A percentile compares a stretch with the other conserved stretches of the same genome.
Evolutionary conservation across 2,329 filamentous ascomycete genomes (phyloP).

Genomic region (Dactylonectria estremocensis): DNA sequence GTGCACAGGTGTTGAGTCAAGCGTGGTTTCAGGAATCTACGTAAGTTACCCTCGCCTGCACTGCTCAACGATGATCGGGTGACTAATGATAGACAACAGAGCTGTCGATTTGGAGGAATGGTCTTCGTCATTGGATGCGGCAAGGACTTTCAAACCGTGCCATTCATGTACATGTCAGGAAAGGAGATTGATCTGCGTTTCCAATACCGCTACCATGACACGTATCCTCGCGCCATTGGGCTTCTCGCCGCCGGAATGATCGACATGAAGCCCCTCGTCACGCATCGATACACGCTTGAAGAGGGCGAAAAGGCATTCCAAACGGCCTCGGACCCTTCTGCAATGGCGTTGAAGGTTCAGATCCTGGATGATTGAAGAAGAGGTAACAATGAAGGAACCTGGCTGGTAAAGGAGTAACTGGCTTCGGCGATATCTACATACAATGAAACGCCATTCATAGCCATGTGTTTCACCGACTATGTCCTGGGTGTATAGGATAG

Average conservation of each 20-base stretch:
- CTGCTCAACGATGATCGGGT: too few relatives aligned
- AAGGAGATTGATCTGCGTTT: constrained; percentile 56
- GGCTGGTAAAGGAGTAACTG: too few relatives aligned
- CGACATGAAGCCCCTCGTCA: constrained; percentile 51
- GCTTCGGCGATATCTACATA: too few relatives aligned
- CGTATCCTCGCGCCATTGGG: constrained; percentile 58
- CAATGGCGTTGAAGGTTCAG: constrained; percentile 35
- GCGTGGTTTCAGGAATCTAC: constrained; percentile 55
- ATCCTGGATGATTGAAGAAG: constrained; percentile 31
- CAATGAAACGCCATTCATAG: too few relatives aligned
- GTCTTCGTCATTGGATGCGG: constrained; percentile 47
- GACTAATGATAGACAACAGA: background rate
- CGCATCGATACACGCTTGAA: constrained; percentile 51
- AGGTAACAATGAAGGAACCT: too few relatives aligned
- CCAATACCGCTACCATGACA: constrained; percentile 57
- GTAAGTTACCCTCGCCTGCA: background rate
- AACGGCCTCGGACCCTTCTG: constrained; percentile 26
- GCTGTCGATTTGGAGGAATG: constrained; percentile 52
- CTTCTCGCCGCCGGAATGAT: constrained; percentile 51
- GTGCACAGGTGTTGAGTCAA: constrained; percentile 77
- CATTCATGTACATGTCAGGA: constrained; percentile 56
- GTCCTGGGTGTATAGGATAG: too few relatives aligned
- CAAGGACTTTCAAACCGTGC: constrained; percentile 50
- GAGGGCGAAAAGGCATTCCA: constrained; percentile 51
- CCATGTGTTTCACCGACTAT: too few relatives aligned